Evolutionary conservation across 352 stramenopile genomes (phyloP).

Genomic region (Phytophthora pistaciae): DNA sequence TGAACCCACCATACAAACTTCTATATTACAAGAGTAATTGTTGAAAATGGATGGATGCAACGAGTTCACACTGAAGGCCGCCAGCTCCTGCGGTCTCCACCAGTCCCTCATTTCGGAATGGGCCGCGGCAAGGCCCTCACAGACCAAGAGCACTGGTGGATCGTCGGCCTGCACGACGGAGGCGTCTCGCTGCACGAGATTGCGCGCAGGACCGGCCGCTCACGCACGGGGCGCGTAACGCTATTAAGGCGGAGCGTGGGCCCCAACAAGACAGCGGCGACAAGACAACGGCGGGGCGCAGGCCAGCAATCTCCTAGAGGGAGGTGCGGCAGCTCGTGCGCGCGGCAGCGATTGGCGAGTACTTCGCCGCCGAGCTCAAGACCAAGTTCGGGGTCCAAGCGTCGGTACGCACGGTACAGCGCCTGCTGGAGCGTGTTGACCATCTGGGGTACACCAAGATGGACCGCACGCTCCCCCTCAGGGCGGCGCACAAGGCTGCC

Average conservation of each 20-base stretch:
- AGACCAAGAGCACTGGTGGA: background rate
- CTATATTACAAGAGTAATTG: background rate
- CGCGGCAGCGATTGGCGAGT: background rate
- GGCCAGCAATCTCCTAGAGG: background rate
- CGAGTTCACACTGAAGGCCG: too few relatives aligned
- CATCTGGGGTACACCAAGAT: background rate
- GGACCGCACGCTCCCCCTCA: slow-evolving; percentile 3
- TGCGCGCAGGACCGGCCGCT: background rate
- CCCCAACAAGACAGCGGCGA: background rate
- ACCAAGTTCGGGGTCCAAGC: background rate
- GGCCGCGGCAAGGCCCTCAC: background rate
- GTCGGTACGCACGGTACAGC: background rate
- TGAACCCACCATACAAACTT: background rate
- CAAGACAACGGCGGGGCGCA: background rate
- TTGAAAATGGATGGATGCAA: background rate
- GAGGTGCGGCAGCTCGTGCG: background rate
- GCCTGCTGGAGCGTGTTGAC: background rate
- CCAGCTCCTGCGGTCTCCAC: background rate
- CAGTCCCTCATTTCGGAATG: background rate
- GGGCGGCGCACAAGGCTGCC: background rate
- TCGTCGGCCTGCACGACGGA: slow-evolving; percentile 4
- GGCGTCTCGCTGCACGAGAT: slow-evolving; percentile 1
- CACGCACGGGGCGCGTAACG: background rate
- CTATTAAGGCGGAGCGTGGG: background rate
- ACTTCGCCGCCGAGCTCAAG: background rate